Evolutionary conservation across 257 asterid species (phyloP), one percentile per base, ranked within the genome.

Genomic region (Anisodus acutangulus): DNA sequence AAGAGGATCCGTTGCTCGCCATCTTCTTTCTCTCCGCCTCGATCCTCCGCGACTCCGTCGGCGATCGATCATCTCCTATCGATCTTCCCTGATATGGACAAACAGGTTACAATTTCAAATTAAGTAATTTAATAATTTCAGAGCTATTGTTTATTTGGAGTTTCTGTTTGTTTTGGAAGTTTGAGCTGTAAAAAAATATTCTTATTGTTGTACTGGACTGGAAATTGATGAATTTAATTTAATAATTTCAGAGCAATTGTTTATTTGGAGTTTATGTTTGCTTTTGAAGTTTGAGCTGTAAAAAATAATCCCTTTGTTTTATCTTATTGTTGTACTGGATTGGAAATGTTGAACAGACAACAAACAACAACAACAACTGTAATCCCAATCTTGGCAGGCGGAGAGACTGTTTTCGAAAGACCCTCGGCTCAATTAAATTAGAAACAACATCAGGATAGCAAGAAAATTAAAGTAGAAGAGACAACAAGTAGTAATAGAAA

Each of bases 71-170:
- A 92, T 89, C 94, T 96, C 41, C 57, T 83, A 78, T 84, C 90
- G 57, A 86, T 91, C 88, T 96, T 96, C 83, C 99, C 98, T 84
- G 94, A 90, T 68, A 96, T 95, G 99, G 99, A 96, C 82, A 93
- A 91, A 88, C 93, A 96, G 98, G 99, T 41, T 41, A 41, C 5
- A 41, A 3, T 3, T 41, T 3, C 5, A 41, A 31, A 31, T 31
- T 12, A 66, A 66, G 19, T 66, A 35, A 35, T 45, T 64, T 57
- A 31, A 11, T 60, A 16, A 66, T 74, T 16, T 47, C 5, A 2
- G 12, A 8, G 6, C 5, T 17, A 12, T 66, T 66, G 12, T 67
- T 37, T 67, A 19, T 6, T 67, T 67, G 76, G 22, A 67, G 15
- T 37, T 13, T 67, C 10, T 67, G 72, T 66, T 66, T 66, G 45